Evolutionary conservation across 2,329 filamentous ascomycete genomes (phyloP).

Genomic region (Cladosporium cucumerinum): DNA sequence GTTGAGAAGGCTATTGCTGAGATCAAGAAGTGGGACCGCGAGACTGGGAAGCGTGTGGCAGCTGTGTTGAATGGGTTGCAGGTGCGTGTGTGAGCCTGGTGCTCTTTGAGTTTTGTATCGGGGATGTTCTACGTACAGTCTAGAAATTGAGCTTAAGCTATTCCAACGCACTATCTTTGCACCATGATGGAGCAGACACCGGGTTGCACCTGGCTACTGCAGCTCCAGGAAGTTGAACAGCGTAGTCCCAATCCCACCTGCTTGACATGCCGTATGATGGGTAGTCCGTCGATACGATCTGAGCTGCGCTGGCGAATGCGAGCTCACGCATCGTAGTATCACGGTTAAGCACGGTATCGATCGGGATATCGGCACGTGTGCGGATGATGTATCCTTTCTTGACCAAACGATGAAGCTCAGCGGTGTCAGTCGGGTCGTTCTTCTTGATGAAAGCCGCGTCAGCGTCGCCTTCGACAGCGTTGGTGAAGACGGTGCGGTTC

Average conservation of each 20-base stretch:
- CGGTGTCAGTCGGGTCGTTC: conserved; percentile 43
- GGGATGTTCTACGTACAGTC: background rate
- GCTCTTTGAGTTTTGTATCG: background rate
- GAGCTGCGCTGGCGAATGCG: conserved; percentile 48
- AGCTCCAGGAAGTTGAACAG: conserved; percentile 32
- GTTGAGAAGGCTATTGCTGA: background rate
- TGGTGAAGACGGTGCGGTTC: conserved; percentile 49
- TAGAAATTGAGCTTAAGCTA: background rate
- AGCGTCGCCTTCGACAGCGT: conserved; percentile 43
- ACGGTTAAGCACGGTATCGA: conserved; percentile 42
- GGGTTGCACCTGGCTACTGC: conserved; percentile 39
- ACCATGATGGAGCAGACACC: conserved; percentile 36
- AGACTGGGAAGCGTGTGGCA: background rate
- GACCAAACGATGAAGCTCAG: conserved; percentile 45
- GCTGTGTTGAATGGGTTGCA: background rate
- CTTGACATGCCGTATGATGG: conserved; percentile 47
- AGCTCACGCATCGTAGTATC: conserved; percentile 44
- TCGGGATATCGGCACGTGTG: conserved; percentile 47
- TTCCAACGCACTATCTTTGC: conserved; percentile 31
- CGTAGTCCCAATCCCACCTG: conserved; percentile 49
- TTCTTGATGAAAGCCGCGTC: conserved; percentile 52
- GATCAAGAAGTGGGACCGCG: background rate
- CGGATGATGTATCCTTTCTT: conserved; percentile 49
- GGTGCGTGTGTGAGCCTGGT: background rate
- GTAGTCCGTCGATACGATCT: conserved; percentile 51